These are phyloP conservation scores for Plicaturopsis crispa DNA, from an alignment of 768 basidiomycete species.

Conservation along the genomic window DNA sequence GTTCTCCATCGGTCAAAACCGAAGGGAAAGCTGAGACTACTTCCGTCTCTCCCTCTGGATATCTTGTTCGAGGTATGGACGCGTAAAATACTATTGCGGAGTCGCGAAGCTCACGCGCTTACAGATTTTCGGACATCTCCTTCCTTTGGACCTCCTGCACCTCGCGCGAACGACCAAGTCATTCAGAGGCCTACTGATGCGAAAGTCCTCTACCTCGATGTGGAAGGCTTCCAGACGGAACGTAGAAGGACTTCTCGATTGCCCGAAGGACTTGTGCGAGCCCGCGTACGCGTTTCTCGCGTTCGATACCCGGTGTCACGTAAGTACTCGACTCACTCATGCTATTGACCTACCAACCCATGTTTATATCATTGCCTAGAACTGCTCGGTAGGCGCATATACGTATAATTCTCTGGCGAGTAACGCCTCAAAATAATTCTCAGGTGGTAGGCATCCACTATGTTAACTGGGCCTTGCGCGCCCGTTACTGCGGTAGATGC, in stretches of 20 bases:
- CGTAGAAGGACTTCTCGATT: constrained; percentile 15
- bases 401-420: constrained; percentile 2
- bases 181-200: constrained; percentile 20
- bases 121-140: constrained; percentile 36
- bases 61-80: constrained; percentile 23
- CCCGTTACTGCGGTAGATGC: constrained; percentile 5
- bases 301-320: constrained; percentile 22
- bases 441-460: constrained; percentile 2
- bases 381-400: too few species aligned
- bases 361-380: not conserved
- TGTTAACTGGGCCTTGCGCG: constrained; percentile 3
- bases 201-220: constrained; percentile 9
- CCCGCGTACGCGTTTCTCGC: constrained; percentile 21
- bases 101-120: not conserved
- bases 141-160: constrained; percentile 36
- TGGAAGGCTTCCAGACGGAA: constrained; percentile 21
- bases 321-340: constrained; percentile 8
- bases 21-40: not conserved
- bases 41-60: constrained; percentile 17
- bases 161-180: constrained; percentile 34
- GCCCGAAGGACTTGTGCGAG: constrained; percentile 18
- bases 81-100: not conserved
- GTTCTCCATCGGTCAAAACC: too few species aligned
- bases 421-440: constrained; percentile 4
- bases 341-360: not conserved